Percentiles rank a stretch among this genome's conserved stretches.
These are phyloP conservation scores for Termitomyces bulborhizus DNA, from an alignment of 768 basidiomycete species.

Conservation along the genomic window DNA sequence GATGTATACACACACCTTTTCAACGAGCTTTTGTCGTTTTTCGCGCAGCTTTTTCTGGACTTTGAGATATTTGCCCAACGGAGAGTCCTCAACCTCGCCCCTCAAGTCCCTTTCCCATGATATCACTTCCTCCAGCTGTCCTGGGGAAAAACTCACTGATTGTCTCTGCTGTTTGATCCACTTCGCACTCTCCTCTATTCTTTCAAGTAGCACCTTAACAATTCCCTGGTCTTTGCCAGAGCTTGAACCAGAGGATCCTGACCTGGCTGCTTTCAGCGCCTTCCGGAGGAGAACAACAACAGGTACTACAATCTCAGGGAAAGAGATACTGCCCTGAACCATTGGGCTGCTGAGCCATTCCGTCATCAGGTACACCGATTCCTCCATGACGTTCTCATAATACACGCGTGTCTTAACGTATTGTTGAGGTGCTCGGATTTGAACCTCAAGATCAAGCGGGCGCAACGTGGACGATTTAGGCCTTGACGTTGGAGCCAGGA, in stretches of 20 bases:
- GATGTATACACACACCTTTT: slow-evolving; percentile 50
- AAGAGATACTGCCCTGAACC: slow-evolving; percentile 83
- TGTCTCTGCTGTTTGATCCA: slow-evolving; percentile 75
- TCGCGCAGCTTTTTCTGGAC: slow-evolving; percentile 78
- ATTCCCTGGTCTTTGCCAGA: slow-evolving; percentile 50
- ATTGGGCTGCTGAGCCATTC: slow-evolving; percentile 72
- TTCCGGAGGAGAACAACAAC: slow-evolving; percentile 67
- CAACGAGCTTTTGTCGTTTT: slow-evolving; percentile 59
- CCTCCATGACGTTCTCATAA: slow-evolving; percentile 77
- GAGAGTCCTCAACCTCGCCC: slow-evolving; percentile 58
- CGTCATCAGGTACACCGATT: slow-evolving; percentile 68
- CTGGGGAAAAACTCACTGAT: slow-evolving; percentile 70
- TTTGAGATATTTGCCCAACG: slow-evolving; percentile 77
- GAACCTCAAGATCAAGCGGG: slow-evolving; percentile 83
- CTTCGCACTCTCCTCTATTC: slow-evolving; percentile 74
- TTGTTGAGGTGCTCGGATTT: slow-evolving; percentile 82
- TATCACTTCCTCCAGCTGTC: slow-evolving; percentile 59
- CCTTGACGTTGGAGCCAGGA: slow-evolving; percentile 59
- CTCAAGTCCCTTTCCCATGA: slow-evolving; percentile 63
- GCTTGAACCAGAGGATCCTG: slow-evolving; percentile 22
- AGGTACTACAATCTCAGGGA: slow-evolving; percentile 89
- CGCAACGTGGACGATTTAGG: slow-evolving; percentile 82
- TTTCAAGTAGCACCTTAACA: slow-evolving; percentile 78
- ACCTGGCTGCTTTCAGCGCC: slow-evolving; percentile 58
- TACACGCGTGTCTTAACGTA: slow-evolving; percentile 88